Percentiles rank a stretch among this genome's conserved stretches.
These are phyloP conservation scores for Fomitopsis serialis DNA, from an alignment of 768 basidiomycete species.

Conservation along the genomic window DNA sequence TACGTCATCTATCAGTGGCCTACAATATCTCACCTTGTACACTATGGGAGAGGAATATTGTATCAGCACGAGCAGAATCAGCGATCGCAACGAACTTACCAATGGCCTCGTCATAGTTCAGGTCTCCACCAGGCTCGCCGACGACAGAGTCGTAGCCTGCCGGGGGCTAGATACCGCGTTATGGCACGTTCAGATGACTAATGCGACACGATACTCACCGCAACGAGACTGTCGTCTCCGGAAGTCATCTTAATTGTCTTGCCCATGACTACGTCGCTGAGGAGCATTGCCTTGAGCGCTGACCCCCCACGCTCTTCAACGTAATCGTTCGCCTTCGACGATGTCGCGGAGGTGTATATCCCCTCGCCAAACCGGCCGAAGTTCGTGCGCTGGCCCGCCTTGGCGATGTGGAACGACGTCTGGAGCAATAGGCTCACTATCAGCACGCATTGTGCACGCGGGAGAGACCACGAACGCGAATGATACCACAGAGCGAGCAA, in stretches of 20 bases:
- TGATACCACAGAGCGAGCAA: neutral
- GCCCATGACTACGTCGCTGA: slow-evolving; percentile 22
- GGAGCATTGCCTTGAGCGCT: slow-evolving; percentile 14
- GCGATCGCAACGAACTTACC: slow-evolving; percentile 11
- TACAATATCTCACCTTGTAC: slow-evolving; percentile 10
- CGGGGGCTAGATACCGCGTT: slow-evolving; percentile 14
- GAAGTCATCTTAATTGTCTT: slow-evolving; percentile 11
- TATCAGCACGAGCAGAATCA: neutral
- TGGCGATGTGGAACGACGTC: slow-evolving; percentile 17
- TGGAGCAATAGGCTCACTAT: neutral
- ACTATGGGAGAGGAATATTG: slow-evolving; percentile 5
- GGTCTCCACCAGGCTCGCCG: slow-evolving; percentile 20
- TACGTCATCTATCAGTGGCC: neutral
- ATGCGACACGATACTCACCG: too few species aligned
- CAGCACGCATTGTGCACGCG: neutral
- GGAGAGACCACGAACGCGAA: neutral
- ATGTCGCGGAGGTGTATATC: slow-evolving; percentile 23
- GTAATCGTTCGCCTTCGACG: slow-evolving; percentile 23
- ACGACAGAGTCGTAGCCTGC: slow-evolving; percentile 18
- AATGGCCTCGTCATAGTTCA: slow-evolving; percentile 24
- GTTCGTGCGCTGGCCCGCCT: slow-evolving; percentile 11
- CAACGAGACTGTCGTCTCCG: too few species aligned
- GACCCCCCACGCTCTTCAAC: slow-evolving; percentile 6
- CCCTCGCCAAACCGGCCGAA: slow-evolving; percentile 21
- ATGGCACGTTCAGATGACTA: neutral